Base-by-base conservation (phyloP, 1,284 basidiomycete species). In the Trichosporon sp. region DNA sequence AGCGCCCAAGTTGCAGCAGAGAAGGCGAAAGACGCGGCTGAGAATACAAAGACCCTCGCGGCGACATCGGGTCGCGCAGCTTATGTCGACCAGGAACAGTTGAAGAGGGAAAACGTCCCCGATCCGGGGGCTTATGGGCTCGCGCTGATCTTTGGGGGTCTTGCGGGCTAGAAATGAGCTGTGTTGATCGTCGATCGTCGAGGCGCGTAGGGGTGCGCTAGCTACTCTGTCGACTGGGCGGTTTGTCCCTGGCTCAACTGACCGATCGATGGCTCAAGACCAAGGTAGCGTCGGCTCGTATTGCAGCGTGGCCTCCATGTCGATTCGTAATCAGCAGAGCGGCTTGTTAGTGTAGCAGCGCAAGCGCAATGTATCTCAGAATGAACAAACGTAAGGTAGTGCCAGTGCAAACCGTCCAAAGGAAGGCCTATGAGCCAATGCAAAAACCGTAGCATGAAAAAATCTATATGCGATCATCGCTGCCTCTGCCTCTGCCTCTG, bases 41-140 rank as follows among this genome's bases (percentile, higher is more conserved):
- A 90, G 66, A 81, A 82, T 63, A 82, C 81, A 9, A 93, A 91
- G 25, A 87, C 84, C 70, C 79, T 94, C 2, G 86, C 88, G 33
- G 94, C 94, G 1, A 92, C 89, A 80, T 93, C 91, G 1, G 94
- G 94, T 0, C 82, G 94, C 69, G 93, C 91, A 68, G 91, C 91
- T 1, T 96, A 96, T 78, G 87, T 95, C 49, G 89, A 89, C 71
- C 85, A 87, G 57, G 86, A 87, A 58, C 83, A 85, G 68, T 80
- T 95, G 63, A 87, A 84, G 76, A 83, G 86, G 70, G 84, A 89
- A 74, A 83, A 83, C 56, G 84, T 94, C 13, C 85, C 92, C 1
- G 94, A 96, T 79, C 92, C 93, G 0, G 93, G 93, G 31, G 93
- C 93, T 31, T 92, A 89, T 88, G 92, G 91, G 34, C 86, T 95